These are phyloP conservation scores for Pichia phayaonensis DNA, from an alignment of 805 yeast species.

Conservation along the genomic window DNA sequence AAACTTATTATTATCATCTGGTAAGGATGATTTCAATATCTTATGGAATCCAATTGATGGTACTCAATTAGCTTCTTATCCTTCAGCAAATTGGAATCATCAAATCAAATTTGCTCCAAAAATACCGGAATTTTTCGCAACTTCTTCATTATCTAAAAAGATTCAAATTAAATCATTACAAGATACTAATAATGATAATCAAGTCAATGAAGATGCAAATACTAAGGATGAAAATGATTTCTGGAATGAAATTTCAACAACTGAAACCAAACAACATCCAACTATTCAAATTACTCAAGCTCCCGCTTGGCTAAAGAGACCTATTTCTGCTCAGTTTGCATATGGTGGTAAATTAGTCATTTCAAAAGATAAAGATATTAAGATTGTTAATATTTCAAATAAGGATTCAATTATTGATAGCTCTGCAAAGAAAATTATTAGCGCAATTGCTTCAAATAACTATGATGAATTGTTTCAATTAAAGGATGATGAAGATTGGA, in stretches of 20 bases:
- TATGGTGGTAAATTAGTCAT: constrained; percentile 85
- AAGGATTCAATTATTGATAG: constrained; percentile 27
- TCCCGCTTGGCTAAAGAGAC: constrained; percentile 80
- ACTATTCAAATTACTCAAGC: constrained; percentile 68
- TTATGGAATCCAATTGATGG: constrained; percentile 88
- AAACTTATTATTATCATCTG: constrained; percentile 73
- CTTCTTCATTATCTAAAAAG: constrained; percentile 82
- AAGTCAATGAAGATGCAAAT: constrained; percentile 24
- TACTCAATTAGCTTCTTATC: constrained; percentile 72
- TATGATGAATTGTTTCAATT: constrained; percentile 42
- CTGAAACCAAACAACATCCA: constrained; percentile 66
- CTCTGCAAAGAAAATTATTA: constrained; percentile 36
- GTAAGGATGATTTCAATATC: constrained; percentile 80
- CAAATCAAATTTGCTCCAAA: constrained; percentile 81
- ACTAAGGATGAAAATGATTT: constrained; percentile 62
- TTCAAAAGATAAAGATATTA: constrained; percentile 27
- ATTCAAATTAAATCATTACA: constrained; percentile 79
- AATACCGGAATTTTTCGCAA: constrained; percentile 84
- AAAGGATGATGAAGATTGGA: constrained; percentile 49
- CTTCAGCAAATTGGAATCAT: constrained; percentile 91
- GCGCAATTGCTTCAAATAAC: constrained; percentile 51
- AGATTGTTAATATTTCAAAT: constrained; percentile 28
- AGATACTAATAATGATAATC: constrained; percentile 62
- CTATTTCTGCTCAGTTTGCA: constrained; percentile 73
- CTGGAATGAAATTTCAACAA: constrained; percentile 70